Evolutionary conservation across 164 flowering plant genomes (phyloP).

Genomic region (Protea cynaroides): DNA sequence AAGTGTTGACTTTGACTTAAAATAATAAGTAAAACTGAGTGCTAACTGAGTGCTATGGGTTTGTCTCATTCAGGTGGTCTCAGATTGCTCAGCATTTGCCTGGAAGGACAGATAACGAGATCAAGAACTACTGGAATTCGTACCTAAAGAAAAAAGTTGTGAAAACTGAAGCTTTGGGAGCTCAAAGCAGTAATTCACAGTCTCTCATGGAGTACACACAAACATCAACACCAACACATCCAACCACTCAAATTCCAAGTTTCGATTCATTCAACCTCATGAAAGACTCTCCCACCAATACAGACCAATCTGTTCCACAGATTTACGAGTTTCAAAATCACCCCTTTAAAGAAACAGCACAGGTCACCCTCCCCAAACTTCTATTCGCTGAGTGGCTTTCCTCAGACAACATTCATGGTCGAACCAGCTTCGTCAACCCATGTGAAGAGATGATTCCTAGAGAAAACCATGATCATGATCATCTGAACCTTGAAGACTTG

Average conservation of each 20-base stretch:
- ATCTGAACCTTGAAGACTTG: constrained; percentile 10
- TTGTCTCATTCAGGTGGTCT: constrained; percentile 69
- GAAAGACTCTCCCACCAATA: constrained; percentile 14
- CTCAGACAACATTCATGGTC: constrained; percentile 16
- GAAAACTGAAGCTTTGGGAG: constrained; percentile 23
- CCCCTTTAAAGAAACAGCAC: constrained; percentile 6
- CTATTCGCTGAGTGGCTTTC: constrained; percentile 73
- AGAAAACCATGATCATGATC: constrained; percentile 5
- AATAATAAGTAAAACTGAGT: too few species aligned
- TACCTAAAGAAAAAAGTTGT: constrained; percentile 57
- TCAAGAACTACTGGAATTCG: constrained; percentile 90
- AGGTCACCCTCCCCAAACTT: constrained; percentile 42
- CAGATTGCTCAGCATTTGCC: constrained; percentile 76
- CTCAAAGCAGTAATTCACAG: constrained; percentile 6
- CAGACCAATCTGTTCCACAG: constrained; percentile 13
- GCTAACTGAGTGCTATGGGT: too few species aligned
- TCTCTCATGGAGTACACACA: constrained; percentile 8
- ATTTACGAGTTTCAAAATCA: background rate
- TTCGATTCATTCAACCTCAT: constrained; percentile 20
- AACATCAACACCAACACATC: constrained; percentile 6
- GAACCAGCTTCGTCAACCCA: constrained; percentile 3
- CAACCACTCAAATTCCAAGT: constrained; percentile 13
- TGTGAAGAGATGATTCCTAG: constrained; percentile 4
- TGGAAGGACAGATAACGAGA: constrained; percentile 92
- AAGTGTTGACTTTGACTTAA: too few species aligned